These are phyloP conservation scores for Hyaloscypha variabilis DNA, from an alignment of 495 filamentous ascomycete species.

Conservation along the genomic window DNA sequence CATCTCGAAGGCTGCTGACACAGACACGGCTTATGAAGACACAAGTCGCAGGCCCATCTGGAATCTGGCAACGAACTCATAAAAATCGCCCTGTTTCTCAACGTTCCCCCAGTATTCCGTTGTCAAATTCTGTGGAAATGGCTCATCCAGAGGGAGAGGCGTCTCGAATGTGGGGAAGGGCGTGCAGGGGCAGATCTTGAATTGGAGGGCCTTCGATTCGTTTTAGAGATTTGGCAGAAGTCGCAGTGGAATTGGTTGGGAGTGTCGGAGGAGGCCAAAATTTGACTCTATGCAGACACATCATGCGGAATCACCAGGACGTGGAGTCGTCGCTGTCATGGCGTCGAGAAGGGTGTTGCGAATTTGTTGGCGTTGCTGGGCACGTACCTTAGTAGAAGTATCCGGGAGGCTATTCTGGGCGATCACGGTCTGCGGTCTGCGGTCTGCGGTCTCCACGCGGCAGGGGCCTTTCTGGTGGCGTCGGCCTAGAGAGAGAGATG, in stretches of 20 bases:
- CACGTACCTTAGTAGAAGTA: no score
- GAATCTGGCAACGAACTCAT: conserved; percentile 20
- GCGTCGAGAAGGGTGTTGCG: background rate
- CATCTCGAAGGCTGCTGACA: conserved; percentile 24
- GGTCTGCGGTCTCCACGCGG: background rate
- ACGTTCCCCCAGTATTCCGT: background rate
- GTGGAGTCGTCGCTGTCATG: conserved; percentile 1
- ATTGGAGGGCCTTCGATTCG: conserved; percentile 1
- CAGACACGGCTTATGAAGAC: conserved; percentile 9
- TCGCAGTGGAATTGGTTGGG: background rate
- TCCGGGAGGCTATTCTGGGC: background rate
- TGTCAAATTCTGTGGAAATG: background rate
- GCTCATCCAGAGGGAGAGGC: conserved; percentile 3
- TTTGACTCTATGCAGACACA: background rate
- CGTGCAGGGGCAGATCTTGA: background rate
- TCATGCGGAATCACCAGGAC: background rate
- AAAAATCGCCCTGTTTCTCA: background rate
- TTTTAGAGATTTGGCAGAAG: background rate
- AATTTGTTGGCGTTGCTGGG: background rate
- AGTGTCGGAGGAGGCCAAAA: background rate
- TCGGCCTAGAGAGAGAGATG: background rate
- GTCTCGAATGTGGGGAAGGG: conserved; percentile 12
- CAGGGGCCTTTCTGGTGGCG: background rate
- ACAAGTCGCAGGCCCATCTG: conserved; percentile 23
- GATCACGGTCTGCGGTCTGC: background rate